phyloP scores from a whole-genome alignment of 2,329 filamentous ascomycete genomes.

The Aschersonia sp. region DNA sequence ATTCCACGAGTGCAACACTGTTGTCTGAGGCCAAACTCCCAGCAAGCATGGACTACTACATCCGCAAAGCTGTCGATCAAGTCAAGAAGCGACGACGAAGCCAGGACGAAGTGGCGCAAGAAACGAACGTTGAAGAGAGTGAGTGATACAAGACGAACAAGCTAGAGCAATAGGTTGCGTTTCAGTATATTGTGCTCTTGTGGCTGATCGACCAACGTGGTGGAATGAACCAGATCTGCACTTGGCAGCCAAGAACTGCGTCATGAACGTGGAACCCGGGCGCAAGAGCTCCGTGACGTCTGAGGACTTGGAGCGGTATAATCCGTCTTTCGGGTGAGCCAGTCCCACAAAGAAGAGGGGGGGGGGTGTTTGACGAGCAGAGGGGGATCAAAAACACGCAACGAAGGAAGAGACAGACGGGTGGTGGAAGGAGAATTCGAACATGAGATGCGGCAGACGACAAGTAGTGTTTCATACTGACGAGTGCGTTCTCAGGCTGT shows the following conservation, averaged over 20 bases:
- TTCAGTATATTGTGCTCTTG: not conserved
- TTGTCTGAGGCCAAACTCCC: not conserved
- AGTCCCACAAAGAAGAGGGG: not conserved
- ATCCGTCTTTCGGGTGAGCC: not conserved
- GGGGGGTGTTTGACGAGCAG: not conserved
- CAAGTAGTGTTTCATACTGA: not conserved
- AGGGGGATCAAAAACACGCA: no score
- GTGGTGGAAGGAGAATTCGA: no score
- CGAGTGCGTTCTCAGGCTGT: not conserved
- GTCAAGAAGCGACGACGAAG: conserved; percentile 2
- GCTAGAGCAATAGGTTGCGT: not conserved
- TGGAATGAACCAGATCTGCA: not conserved
- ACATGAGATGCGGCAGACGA: no score
- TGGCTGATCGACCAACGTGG: not conserved
- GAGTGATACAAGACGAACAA: not conserved
- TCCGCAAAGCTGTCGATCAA: conserved; percentile 1
- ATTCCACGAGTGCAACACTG: not conserved
- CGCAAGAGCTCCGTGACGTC: not conserved
- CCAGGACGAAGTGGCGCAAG: not conserved
- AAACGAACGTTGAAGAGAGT: conserved; percentile 1
- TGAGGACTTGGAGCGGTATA: not conserved
- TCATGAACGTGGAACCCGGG: not conserved
- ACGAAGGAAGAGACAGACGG: no score
- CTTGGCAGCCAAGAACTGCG: conserved; percentile 1
- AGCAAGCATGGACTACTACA: conserved; percentile 1